A percentile compares a stretch with the other conserved stretches of the same genome.
These are phyloP conservation scores for Peronospora destructor DNA, from an alignment of 352 stramenopile species.

Conservation along the genomic window DNA sequence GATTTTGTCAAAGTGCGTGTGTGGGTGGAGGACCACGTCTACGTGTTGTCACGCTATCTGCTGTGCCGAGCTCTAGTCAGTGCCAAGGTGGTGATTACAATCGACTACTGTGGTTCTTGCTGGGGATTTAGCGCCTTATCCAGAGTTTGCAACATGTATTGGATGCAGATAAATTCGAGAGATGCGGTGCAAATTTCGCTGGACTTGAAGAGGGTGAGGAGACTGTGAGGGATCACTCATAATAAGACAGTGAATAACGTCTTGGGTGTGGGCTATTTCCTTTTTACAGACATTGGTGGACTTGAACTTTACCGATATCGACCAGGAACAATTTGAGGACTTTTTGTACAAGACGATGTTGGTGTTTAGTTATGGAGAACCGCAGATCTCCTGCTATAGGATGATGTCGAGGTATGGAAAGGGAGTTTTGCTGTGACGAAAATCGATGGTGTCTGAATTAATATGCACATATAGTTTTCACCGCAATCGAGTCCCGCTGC, in stretches of 20 bases:
- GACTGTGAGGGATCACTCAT: not conserved
- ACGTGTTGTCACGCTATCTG: slow-evolving; percentile 83
- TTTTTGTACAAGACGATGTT: slow-evolving; percentile 89
- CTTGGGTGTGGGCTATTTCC: slow-evolving; percentile 1
- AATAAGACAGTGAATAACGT: not conserved
- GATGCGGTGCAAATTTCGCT: slow-evolving; percentile 85
- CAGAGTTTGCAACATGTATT: not conserved
- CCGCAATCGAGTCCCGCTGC: slow-evolving; percentile 70
- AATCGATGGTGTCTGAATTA: not conserved
- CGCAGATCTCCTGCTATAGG: slow-evolving; percentile 76
- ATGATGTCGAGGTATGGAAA: slow-evolving; percentile 72
- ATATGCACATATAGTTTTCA: slow-evolving; percentile 49
- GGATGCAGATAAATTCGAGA: slow-evolving; percentile 64
- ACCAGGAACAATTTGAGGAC: slow-evolving; percentile 87
- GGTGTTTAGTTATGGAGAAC: slow-evolving; percentile 81
- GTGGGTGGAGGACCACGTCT: slow-evolving; percentile 86
- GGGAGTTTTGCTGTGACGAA: not conserved
- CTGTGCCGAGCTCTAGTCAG: slow-evolving; percentile 78
- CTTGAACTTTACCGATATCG: slow-evolving; percentile 76
- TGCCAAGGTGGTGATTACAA: slow-evolving; percentile 46
- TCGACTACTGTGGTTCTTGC: too few species aligned
- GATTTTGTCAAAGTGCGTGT: slow-evolving; percentile 88
- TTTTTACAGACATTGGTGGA: slow-evolving; percentile 71
- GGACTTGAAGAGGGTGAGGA: slow-evolving; percentile 74
- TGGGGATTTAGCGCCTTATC: too few species aligned